These are phyloP conservation scores for Immersiporthe knoxdaviesiana DNA, from an alignment of 2,329 filamentous ascomycete genomes.

Conservation along the genomic window DNA sequence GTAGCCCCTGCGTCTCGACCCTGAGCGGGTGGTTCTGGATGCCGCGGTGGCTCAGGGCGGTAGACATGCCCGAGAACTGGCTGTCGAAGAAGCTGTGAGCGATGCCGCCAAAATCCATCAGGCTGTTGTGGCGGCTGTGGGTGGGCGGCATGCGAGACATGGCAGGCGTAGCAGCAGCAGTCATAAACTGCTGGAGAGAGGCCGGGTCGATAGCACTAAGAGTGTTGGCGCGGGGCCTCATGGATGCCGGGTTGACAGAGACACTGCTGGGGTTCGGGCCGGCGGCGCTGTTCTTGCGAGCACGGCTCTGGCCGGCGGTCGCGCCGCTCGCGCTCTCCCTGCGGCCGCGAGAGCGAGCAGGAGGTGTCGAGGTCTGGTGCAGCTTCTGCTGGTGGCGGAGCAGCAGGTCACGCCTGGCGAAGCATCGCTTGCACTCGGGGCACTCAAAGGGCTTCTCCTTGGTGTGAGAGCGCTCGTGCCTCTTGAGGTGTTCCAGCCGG, in stretches of 20 bases:
- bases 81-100: slow-evolving; percentile 56
- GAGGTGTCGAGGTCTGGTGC: slow-evolving; percentile 88
- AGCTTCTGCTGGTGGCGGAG: slow-evolving; percentile 98
- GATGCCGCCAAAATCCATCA: slow-evolving; percentile 65
- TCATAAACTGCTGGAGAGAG: slow-evolving; percentile 66
- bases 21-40: slow-evolving; percentile 74
- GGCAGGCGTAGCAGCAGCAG: slow-evolving; percentile 57
- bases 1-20: slow-evolving; percentile 77
- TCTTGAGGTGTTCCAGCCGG: slow-evolving; percentile 92
- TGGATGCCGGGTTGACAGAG: slow-evolving; percentile 58
- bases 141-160: slow-evolving; percentile 54
- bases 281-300: slow-evolving; percentile 90
- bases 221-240: slow-evolving; percentile 91
- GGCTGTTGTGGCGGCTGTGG: slow-evolving; percentile 75
- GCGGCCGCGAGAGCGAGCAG: slow-evolving; percentile 82
- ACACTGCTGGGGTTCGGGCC: slow-evolving; percentile 47
- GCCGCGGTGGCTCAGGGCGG: slow-evolving; percentile 67
- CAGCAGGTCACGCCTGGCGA: slow-evolving; percentile 88
- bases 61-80: slow-evolving; percentile 71
- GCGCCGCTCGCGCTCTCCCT: slow-evolving; percentile 81
- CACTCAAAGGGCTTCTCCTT: slow-evolving; percentile 99
- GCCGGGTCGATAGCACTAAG: slow-evolving; percentile 88
- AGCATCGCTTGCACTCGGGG: slow-evolving; percentile 90
- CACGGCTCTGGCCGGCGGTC: slow-evolving; percentile 69
- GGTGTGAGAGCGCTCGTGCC: slow-evolving; percentile 96